These are phyloP conservation scores for Pseudomicrostroma phylloplanum DNA, from an alignment of 1,284 basidiomycete species.

Conservation along the genomic window DNA sequence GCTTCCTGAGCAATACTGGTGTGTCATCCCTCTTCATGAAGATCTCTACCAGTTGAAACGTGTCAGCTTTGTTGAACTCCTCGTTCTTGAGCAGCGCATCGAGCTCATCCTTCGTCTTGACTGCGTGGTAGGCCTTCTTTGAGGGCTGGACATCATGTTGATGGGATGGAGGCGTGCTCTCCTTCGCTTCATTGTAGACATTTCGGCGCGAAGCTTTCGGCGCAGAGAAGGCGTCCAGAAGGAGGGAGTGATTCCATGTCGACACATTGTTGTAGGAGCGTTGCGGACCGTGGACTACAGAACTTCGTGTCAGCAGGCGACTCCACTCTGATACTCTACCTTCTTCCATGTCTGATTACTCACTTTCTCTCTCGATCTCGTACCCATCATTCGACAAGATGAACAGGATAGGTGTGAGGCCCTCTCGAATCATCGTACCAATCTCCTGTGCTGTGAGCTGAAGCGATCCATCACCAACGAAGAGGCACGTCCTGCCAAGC, in stretches of 20 bases:
- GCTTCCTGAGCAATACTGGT: slow-evolving; percentile 60
- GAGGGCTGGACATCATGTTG: slow-evolving; percentile 55
- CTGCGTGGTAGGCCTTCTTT: slow-evolving; percentile 61
- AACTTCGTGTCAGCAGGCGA: no score
- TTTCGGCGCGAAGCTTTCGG: slow-evolving; percentile 10
- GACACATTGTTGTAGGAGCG: slow-evolving; percentile 49
- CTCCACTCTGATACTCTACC: no score
- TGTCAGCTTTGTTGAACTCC: slow-evolving; percentile 60
- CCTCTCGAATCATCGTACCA: slow-evolving; percentile 67
- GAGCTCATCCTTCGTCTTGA: slow-evolving; percentile 63
- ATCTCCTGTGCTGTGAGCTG: slow-evolving; percentile 58
- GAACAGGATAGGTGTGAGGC: slow-evolving; percentile 70
- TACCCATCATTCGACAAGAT: slow-evolving; percentile 78
- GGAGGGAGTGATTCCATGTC: slow-evolving; percentile 25
- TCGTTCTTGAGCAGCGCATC: slow-evolving; percentile 60
- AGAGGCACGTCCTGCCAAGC: slow-evolving; percentile 65
- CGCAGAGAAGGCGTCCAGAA: slow-evolving; percentile 49
- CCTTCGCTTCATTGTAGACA: slow-evolving; percentile 51
- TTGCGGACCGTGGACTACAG: slow-evolving; percentile 60
- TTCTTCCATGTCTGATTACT: no score
- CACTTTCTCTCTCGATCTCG: slow-evolving; percentile 49
- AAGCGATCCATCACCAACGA: slow-evolving; percentile 64
- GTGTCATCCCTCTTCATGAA: slow-evolving; percentile 69
- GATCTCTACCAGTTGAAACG: slow-evolving; percentile 72
- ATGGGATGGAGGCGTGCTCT: slow-evolving; percentile 20